Evolutionary conservation across 2,329 filamentous ascomycete genomes (phyloP).

Genomic region (Sphaerostilbella broomeana): DNA sequence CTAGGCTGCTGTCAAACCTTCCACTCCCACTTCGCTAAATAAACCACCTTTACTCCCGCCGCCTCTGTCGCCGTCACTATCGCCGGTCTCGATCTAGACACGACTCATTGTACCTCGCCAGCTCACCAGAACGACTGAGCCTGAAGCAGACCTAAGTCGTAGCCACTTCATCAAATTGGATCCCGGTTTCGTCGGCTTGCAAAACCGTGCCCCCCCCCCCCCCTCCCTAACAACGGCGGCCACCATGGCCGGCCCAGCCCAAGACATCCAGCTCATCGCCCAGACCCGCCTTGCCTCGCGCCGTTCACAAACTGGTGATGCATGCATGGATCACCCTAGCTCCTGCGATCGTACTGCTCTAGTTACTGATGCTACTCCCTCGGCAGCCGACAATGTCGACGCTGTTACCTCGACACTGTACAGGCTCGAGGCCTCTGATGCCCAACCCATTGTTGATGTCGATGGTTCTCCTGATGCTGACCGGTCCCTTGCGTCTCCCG

Average conservation of each 20-base stretch:
- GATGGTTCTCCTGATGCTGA: slow-evolving; percentile 3
- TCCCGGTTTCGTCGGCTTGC: not conserved
- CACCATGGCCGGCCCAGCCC: slow-evolving; percentile 21
- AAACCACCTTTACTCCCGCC: no score
- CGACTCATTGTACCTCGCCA: no score
- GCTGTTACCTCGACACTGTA: no score
- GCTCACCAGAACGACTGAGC: no score
- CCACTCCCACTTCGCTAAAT: no score
- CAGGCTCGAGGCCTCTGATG: slow-evolving; percentile 21
- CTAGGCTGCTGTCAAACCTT: no score
- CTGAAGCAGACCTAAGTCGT: no score
- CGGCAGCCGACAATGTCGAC: no score
- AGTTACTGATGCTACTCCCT: slow-evolving; percentile 2
- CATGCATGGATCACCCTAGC: slow-evolving; percentile 16
- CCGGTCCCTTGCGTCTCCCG: slow-evolving; percentile 3
- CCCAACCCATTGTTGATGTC: slow-evolving; percentile 21
- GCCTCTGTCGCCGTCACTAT: no score
- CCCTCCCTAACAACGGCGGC: slow-evolving; percentile 1
- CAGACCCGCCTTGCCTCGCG: slow-evolving; percentile 29
- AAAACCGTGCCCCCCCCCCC: no score
- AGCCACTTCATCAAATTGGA: slow-evolving; percentile 2
- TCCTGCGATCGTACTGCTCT: slow-evolving; percentile 14
- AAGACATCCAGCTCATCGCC: slow-evolving; percentile 26
- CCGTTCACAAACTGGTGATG: slow-evolving; percentile 3
- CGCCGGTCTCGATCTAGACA: no score